Evolutionary conservation across 129 eudicot genomes (phyloP), one percentile per base, ranked within the genome.

Genomic region (Chrysanthemum lavandulifolium): DNA sequence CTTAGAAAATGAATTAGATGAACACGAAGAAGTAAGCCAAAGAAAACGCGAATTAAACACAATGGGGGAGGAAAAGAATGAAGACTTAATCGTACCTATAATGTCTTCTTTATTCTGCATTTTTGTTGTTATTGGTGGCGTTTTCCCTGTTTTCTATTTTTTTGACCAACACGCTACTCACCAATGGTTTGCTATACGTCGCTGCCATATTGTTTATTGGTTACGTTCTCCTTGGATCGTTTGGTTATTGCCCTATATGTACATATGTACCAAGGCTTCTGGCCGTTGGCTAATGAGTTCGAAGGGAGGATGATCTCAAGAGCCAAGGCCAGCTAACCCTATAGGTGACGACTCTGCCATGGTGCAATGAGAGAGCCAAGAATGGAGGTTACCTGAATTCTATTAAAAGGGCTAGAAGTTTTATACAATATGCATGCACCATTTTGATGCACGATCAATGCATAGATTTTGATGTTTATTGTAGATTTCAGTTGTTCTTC

Each of bases 221-320:
- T 19, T 19, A 19, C 21, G 21, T 15, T 72, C 81, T 10, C 96
- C 96, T 13, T 89, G 92, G 92, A 54, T 86, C 60, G 86, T 89
- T 72, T 89, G 96, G 96, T 15, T 89, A 36, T 3, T 82, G 73
- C 82, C 87, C 13, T 89, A 83, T 73, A 13, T 86, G n/a, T 89
- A 82, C 80, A 71, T 90, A 45, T 86, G 87, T 81, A 54, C 76
- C 13, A 89, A 80, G 77, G 65, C 71, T 16, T 79, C 84, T 19
- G 53, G 61, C 25, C 73, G 58, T 5, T 69, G 81, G 60, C 27
- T 58, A 15, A 55, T 13, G 10, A 29, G 75, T 15, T 27, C 45
- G 27, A 67, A 5, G 73, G 66, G 31, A 50, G 55, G 10, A 76
- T 74, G 69, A 74, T 25, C 57, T 51, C 85, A 71, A 47, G 69